phyloP scores from a whole-genome alignment of 805 yeast genomes.

The Nakazawaea laoshanensis region DNA sequence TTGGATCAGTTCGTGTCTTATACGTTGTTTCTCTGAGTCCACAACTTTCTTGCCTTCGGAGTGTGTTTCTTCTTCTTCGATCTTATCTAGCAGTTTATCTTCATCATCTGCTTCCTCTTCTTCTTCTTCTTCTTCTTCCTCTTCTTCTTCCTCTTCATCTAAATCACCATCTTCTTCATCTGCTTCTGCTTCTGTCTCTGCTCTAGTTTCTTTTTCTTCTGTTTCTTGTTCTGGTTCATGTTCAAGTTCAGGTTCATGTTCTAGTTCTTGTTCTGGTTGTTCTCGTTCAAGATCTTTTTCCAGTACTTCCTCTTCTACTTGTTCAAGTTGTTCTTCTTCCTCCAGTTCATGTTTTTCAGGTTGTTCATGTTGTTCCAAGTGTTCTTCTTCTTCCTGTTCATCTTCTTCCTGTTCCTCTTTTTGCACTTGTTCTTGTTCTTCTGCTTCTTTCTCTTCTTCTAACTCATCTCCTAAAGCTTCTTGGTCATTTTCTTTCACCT shows the following conservation, averaged over 20 bases:
- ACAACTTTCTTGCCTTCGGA: conserved; percentile 15
- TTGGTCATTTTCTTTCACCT: background rate
- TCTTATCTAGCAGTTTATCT: conserved; percentile 13
- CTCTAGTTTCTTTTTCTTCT: conserved; percentile 8
- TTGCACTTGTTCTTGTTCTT: conserved; percentile 2
- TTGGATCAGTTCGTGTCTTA: conserved; percentile 56
- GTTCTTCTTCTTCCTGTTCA: conserved; percentile 7
- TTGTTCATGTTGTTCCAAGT: conserved; percentile 10
- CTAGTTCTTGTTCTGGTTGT: conserved; percentile 12
- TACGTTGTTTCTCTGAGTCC: conserved; percentile 25
- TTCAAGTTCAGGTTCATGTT: conserved; percentile 11
- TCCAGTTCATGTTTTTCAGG: conserved; percentile 13
- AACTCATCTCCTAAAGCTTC: too few species aligned
- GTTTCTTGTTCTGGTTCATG: conserved; percentile 15
- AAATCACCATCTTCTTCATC: conserved; percentile 14
- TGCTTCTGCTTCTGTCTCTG: conserved; percentile 8
- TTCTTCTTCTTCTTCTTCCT: conserved; percentile 15
- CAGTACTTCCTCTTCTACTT: conserved; percentile 4
- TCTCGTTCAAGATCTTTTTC: conserved; percentile 9
- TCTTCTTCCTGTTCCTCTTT: conserved; percentile 6
- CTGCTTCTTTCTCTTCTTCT: conserved; percentile 6
- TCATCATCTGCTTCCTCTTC: conserved; percentile 15
- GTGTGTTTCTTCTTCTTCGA: conserved; percentile 16
- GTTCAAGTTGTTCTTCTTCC: conserved; percentile 7
- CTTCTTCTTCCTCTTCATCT: conserved; percentile 17